Evolutionary conservation across 1,284 basidiomycete genomes (phyloP).

Genomic region (Cutaneotrichosporon mucoides): DNA sequence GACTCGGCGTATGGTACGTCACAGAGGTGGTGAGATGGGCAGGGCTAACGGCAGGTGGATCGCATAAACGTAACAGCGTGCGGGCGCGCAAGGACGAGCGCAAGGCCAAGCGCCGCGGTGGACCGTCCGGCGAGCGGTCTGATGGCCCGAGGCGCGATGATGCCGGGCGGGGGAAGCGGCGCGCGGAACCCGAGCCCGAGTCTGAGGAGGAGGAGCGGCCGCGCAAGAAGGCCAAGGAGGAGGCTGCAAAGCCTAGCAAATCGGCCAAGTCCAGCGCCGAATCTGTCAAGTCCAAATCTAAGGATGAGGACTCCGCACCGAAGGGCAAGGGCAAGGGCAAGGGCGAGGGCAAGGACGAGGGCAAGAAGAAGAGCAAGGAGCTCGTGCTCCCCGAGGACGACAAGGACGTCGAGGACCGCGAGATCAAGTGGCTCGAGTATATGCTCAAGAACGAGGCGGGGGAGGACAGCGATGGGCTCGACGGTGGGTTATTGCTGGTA

Average conservation of each 20-base stretch:
- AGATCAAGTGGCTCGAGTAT: constrained; percentile 71
- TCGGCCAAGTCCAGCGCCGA: neutral
- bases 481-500: constrained; percentile 53
- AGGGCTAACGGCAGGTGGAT: constrained; percentile 5
- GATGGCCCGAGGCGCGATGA: too few relatives aligned
- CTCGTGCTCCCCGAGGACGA: constrained; percentile 35
- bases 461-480: constrained; percentile 53
- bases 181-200: constrained; percentile 14
- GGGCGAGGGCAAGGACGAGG: constrained; percentile 6
- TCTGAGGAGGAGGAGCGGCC: constrained; percentile 38
- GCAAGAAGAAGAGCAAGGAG: constrained; percentile 26
- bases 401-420: constrained; percentile 62
- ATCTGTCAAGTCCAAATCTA: neutral
- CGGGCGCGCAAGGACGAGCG: constrained; percentile 14
- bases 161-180: constrained; percentile 16
- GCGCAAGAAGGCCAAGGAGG: constrained; percentile 8
- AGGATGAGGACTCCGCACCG: too few relatives aligned
- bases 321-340: neutral
- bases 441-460: constrained; percentile 56
- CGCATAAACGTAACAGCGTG: neutral
- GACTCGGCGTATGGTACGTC: constrained; percentile 30
- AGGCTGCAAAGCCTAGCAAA: neutral
- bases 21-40: neutral
- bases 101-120: constrained; percentile 14
- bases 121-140: too few relatives aligned